Conservation (phyloP, 176 grass and related monocot species). For the Cocos nucifera region DNA sequence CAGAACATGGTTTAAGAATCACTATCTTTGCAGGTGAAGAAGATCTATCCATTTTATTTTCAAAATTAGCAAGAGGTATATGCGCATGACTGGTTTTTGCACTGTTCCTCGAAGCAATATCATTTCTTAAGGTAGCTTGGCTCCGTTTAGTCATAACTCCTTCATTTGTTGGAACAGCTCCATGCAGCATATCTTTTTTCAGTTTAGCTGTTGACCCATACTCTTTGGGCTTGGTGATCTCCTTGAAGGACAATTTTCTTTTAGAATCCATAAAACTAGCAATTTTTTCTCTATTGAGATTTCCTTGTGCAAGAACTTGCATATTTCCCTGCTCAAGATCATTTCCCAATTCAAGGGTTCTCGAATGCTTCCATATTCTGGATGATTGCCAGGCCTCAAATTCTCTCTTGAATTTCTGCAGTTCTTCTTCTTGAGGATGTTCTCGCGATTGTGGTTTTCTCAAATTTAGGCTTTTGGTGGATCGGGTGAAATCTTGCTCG, state of each 20-base stretch:
- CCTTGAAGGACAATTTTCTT: conserved; percentile 2
- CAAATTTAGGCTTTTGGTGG: conserved; percentile 4
- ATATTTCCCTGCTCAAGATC: conserved; percentile 11
- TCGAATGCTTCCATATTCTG: conserved; percentile 39
- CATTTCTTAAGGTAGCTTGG: background rate
- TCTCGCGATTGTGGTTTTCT: conserved; percentile 48
- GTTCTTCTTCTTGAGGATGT: conserved; percentile 88
- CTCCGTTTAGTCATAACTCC: background rate
- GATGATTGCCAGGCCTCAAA: conserved; percentile 84
- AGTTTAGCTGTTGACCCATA: background rate
- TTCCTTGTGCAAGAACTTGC: conserved; percentile 2
- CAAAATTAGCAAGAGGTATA: conserved; percentile 27
- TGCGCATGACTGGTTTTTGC: conserved; percentile 15
- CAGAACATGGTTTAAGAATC: conserved; percentile 74
- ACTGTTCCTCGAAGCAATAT: conserved; percentile 13
- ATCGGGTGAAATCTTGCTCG: background rate
- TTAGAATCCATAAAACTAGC: conserved; percentile 10
- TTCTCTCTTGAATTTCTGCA: conserved; percentile 96
- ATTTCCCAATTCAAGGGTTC: conserved; percentile 40
- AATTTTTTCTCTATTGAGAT: conserved; percentile 23
- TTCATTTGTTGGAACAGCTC: background rate
- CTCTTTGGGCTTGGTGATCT: background rate
- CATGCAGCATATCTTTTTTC: background rate
- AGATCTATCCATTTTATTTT: conserved; percentile 30
- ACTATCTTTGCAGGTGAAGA: conserved; percentile 69